phyloP scores from a whole-genome alignment of 495 filamentous ascomycete genomes.

The Talaromyces liani region DNA sequence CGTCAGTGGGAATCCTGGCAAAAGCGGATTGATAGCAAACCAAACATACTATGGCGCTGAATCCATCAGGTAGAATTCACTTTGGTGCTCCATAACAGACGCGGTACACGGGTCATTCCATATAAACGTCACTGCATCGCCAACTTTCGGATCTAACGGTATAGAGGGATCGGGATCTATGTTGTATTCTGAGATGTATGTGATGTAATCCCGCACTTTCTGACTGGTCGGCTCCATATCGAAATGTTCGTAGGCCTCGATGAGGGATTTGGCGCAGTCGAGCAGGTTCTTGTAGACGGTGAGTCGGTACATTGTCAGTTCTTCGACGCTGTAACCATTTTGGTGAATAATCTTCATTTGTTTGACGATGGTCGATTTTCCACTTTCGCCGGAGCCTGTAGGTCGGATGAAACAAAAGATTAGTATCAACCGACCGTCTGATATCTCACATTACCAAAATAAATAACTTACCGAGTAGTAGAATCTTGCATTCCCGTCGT shows the following conservation, averaged over 20 bases:
- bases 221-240: conserved; percentile 63
- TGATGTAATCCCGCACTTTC: conserved; percentile 65
- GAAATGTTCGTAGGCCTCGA: conserved; percentile 83
- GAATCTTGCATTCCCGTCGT: conserved; percentile 96
- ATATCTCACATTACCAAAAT: neutral
- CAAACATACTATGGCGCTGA: conserved; percentile 82
- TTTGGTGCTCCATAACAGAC: conserved; percentile 82
- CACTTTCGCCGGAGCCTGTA: conserved; percentile 92
- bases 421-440: neutral
- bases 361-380: conserved; percentile 98
- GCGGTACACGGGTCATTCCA: conserved; percentile 88
- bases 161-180: conserved; percentile 84
- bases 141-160: conserved; percentile 68
- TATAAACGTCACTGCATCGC: conserved; percentile 72
- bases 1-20: conserved; percentile 16
- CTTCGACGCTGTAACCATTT: conserved; percentile 88
- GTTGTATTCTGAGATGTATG: conserved; percentile 78
- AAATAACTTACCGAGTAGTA: conserved; percentile 69
- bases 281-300: conserved; percentile 97
- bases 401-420: neutral
- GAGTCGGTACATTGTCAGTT: conserved; percentile 83
- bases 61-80: conserved; percentile 99
- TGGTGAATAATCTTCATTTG: conserved; percentile 99
- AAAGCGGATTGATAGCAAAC: neutral
- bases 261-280: conserved; percentile 90